Percentiles rank a stretch among this genome's conserved stretches.
Conservation (phyloP, 2,329 filamentous ascomycete species). For the Fusarium zealandicum region DNA sequence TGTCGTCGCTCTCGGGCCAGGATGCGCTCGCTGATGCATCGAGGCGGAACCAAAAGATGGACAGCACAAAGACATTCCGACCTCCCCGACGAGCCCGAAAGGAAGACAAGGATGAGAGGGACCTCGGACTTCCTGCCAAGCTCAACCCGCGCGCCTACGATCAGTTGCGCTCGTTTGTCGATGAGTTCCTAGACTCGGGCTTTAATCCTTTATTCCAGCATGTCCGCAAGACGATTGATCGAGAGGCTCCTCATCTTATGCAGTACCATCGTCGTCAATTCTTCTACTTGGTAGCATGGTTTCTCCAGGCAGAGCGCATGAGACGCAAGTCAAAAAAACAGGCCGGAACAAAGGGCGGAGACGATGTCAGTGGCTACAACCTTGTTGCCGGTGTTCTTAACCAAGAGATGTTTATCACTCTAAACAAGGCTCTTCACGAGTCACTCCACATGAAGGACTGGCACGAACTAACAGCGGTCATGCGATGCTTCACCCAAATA, state of each 20-base stretch:
- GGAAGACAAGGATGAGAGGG: slow-evolving; percentile 70
- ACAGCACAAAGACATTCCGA: slow-evolving; percentile 88
- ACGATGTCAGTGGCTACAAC: slow-evolving; percentile 78
- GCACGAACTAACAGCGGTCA: slow-evolving; percentile 84
- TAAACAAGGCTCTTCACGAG: slow-evolving; percentile 83
- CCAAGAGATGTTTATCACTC: slow-evolving; percentile 90
- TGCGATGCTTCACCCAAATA: slow-evolving; percentile 96
- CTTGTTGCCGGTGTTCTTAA: slow-evolving; percentile 89
- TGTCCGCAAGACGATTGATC: slow-evolving; percentile 86
- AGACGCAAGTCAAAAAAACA: slow-evolving; percentile 69
- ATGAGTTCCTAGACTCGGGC: slow-evolving; percentile 91
- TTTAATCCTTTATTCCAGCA: slow-evolving; percentile 93
- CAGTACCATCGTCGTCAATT: slow-evolving; percentile 83
- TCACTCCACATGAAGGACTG: slow-evolving; percentile 84
- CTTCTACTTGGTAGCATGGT: slow-evolving; percentile 94
- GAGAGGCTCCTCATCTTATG: slow-evolving; percentile 83
- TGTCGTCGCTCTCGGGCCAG: slow-evolving; percentile 88
- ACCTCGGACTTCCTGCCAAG: slow-evolving; percentile 76
- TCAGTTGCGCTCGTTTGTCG: slow-evolving; percentile 81
- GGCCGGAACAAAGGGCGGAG: slow-evolving; percentile 52
- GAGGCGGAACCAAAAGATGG: slow-evolving; percentile 84
- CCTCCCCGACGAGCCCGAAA: slow-evolving; percentile 72
- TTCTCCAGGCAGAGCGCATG: slow-evolving; percentile 82
- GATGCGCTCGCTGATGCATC: slow-evolving; percentile 78
- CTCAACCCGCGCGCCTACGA: slow-evolving; percentile 78